Conservation (phyloP, 495 filamentous ascomycete genomes). For the Penicillium dipodomyicola region DNA sequence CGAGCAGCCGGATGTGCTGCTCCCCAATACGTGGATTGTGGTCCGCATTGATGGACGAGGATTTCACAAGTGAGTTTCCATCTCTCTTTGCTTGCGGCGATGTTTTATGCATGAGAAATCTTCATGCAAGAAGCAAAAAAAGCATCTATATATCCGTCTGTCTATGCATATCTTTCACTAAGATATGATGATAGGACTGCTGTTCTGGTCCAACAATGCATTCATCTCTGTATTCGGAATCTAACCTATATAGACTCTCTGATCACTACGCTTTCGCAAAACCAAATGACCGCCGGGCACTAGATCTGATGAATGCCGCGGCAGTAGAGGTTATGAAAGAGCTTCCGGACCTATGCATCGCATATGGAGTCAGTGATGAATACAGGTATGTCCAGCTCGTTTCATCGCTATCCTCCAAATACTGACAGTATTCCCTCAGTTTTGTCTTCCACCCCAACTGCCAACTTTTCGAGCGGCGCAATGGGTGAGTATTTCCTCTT, state of each 20-base stretch:
- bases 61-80: conserved; percentile 74
- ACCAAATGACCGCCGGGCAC: conserved; percentile 83
- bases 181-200: neutral
- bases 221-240: neutral
- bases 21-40: conserved; percentile 91
- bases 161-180: neutral
- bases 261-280: conserved; percentile 81
- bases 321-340: conserved; percentile 80
- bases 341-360: conserved; percentile 78
- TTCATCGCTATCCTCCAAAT: neutral
- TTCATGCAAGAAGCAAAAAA: neutral
- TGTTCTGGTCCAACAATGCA: neutral
- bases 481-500: conserved; percentile 57
- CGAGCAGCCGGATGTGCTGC: conserved; percentile 73
- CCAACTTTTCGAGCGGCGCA: conserved; percentile 80
- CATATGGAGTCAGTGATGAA: conserved; percentile 92
- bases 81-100: neutral
- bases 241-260: conserved; percentile 57
- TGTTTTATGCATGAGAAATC: neutral
- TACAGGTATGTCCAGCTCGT: conserved; percentile 60
- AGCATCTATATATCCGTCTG: neutral
- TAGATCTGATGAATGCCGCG: conserved; percentile 92
- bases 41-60: conserved; percentile 89
- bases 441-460: conserved; percentile 85
- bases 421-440: conserved; percentile 39